phyloP scores from a whole-genome alignment of 2,329 filamentous ascomycete species.

The Pyrenophora seminiperda region DNA sequence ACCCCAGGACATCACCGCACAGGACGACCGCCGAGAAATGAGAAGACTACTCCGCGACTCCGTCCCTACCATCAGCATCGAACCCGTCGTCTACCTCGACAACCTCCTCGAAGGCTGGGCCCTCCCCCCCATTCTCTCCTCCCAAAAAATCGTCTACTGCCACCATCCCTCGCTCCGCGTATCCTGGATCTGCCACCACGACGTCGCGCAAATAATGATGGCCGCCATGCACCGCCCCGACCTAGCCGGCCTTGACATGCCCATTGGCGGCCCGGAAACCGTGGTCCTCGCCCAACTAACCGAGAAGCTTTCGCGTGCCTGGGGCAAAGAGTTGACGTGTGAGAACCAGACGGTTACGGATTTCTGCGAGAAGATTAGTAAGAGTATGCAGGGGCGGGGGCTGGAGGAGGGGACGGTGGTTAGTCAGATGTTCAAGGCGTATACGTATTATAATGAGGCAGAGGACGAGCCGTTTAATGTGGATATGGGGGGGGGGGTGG shows the following conservation, averaged over 20 bases:
- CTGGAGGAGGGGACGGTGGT: constrained; percentile 46
- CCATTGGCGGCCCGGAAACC: constrained; percentile 46
- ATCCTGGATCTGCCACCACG: constrained; percentile 50
- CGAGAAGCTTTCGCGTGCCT: constrained; percentile 41
- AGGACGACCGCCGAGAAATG: constrained; percentile 41
- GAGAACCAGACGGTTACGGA: constrained; percentile 42
- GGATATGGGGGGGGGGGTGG: constrained; percentile 43
- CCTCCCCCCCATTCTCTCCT: constrained; percentile 42
- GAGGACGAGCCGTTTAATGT: constrained; percentile 48
- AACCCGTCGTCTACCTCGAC: constrained; percentile 50
- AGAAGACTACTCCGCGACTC: constrained; percentile 40
- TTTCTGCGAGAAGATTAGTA: constrained; percentile 35
- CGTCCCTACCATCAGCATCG: constrained; percentile 41
- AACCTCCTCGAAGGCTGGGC: constrained; percentile 51
- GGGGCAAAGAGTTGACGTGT: constrained; percentile 39
- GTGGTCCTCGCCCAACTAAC: constrained; percentile 42
- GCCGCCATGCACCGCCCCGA: constrained; percentile 42
- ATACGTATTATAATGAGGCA: constrained; percentile 50
- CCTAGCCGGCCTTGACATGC: constrained; percentile 44
- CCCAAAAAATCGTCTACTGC: constrained; percentile 48
- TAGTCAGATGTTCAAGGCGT: constrained; percentile 50
- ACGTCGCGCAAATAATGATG: constrained; percentile 49
- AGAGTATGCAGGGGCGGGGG: constrained; percentile 44
- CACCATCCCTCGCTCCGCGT: constrained; percentile 47
- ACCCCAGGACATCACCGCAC: constrained; percentile 34